Evolutionary conservation across 805 yeast genomes (phyloP), one percentile per base, ranked within the genome.

Genomic region (Monosporozyma servazzii): DNA sequence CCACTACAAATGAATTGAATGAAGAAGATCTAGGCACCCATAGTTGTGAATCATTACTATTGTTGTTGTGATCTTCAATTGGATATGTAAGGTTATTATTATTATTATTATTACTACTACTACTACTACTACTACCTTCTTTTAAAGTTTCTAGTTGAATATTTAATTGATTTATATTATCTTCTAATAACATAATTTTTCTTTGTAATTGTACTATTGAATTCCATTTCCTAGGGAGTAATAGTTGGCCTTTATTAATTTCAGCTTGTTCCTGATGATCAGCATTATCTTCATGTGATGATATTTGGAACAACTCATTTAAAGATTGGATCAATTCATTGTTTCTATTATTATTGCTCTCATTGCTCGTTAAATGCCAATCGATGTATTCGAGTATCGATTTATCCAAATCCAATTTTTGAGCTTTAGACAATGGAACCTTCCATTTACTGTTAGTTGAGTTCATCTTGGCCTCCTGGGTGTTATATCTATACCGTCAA

Each of bases 191-290:
- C 52, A 84, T 70, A 43, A 84, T 82, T 59, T 79, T 77, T 55
- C 81, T 78, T 67, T 91, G 96, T 30, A 91, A 72, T 45, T 96
- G 72, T 31, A 88, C 74, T 3, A 90, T 91, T 0, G 95, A 82
- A 0, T 84, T 75, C 97, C 97, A 90, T 69, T 89, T 90, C 67
- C 83, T 55, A 2, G 63, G 63, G n/a, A 61, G 49, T 9, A 59
- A 21, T 18, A 55, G 18, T 25, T 46, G 47, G 5, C 39, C 42
- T n/a, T n/a, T n/a, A n/a, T n/a, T n/a, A n/a, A n/a, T n/a, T n/a
- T n/a, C n/a, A n/a, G n/a, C n/a, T n/a, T n/a, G n/a, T n/a, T n/a
- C n/a, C n/a, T n/a, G n/a, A n/a, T n/a, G n/a, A n/a, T n/a, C n/a
- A n/a, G n/a, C n/a, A n/a, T n/a, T n/a, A n/a, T n/a, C n/a, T n/a